These are phyloP conservation scores for Fallopia convolvulus DNA, from an alignment of 148 eudicot species.

Conservation along the genomic window DNA sequence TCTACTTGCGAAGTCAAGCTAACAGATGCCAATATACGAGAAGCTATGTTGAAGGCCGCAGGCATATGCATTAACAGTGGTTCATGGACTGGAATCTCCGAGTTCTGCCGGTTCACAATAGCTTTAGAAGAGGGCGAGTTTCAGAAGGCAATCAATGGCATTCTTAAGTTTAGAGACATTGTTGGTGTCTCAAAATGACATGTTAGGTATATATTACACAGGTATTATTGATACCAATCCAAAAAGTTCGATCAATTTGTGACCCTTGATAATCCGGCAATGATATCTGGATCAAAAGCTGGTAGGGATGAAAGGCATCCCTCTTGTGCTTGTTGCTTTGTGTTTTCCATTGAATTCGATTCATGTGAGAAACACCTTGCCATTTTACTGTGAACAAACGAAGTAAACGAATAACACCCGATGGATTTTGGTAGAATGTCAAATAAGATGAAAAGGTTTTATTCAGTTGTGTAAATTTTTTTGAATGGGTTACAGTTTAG, in stretches of 20 bases:
- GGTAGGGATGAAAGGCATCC: not conserved
- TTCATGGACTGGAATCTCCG: conserved; percentile 88
- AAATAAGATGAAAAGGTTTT: not conserved
- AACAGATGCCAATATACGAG: conserved; percentile 59
- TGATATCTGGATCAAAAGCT: not conserved
- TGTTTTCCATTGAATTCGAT: not conserved
- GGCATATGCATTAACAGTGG: conserved; percentile 80
- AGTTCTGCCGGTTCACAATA: conserved; percentile 78
- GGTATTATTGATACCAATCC: not conserved
- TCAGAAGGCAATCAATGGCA: conserved; percentile 59
- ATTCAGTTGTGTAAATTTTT: not conserved
- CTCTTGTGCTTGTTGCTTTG: not conserved
- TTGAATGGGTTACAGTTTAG: not conserved
- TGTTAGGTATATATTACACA: not conserved
- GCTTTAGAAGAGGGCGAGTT: conserved; percentile 75
- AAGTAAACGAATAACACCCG: not conserved
- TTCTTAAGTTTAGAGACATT: conserved; percentile 41
- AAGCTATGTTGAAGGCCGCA: conserved; percentile 59
- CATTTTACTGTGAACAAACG: not conserved
- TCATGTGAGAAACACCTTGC: not conserved
- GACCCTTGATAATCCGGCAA: not conserved
- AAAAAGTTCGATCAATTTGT: not conserved
- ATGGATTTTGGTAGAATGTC: not conserved
- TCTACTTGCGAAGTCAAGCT: conserved; percentile 39
- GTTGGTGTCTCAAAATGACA: conserved; percentile 10